Evolutionary conservation across 208 protist species (phyloP), one percentile per base, ranked within the genome.

Genomic region (Wallacemonas rigidus): DNA sequence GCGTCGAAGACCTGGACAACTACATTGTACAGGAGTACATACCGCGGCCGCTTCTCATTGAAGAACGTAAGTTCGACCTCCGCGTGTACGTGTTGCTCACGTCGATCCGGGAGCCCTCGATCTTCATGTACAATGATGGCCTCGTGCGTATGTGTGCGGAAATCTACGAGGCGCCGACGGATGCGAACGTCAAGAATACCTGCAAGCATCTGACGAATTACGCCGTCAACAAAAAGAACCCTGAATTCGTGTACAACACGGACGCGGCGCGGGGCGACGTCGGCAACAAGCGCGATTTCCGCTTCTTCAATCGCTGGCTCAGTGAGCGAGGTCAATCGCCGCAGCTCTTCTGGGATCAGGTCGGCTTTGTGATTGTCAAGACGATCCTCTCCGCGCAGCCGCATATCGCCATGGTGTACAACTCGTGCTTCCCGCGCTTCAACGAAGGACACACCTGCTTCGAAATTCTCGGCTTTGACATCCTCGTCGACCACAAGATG

Each of bases 201-300:
- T 98, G 87, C 81, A 97, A 97, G 85, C 98, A 99, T 79, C 82
- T 99, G 63, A 99, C 98, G 47, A 99, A 99, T 90, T 99, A 98
- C 83, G 92, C 97, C 39, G 87, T 99, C 36, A 99, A 99, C 81
- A 99, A 99, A 77, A 81, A 91, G 51, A 95, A 74, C 75, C 77
- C 89, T 39, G 78, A 97, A 17, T 98, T 97, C 81, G 88, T 97
- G 36, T 94, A 90, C 71, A 98, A 98, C 83, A 86, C 81, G 9
- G 87, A 98, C 48, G 70, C 81, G 3, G 77, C 80, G 8, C 85
- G 89, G 67, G 82, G 87, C 58, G 81, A 87, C 63, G 69, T 95
- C 40, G 95, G 93, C 53, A 95, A 94, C 77, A 99, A 99, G 81
- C 89, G 97, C 62, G 88, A 96, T 69, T 95, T 98, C 71, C 58